Evolutionary conservation across 192 early-diverging fungal species (phyloP), one percentile per base, ranked within the genome.

Genomic region (Phycomyces blakesleeanus): DNA sequence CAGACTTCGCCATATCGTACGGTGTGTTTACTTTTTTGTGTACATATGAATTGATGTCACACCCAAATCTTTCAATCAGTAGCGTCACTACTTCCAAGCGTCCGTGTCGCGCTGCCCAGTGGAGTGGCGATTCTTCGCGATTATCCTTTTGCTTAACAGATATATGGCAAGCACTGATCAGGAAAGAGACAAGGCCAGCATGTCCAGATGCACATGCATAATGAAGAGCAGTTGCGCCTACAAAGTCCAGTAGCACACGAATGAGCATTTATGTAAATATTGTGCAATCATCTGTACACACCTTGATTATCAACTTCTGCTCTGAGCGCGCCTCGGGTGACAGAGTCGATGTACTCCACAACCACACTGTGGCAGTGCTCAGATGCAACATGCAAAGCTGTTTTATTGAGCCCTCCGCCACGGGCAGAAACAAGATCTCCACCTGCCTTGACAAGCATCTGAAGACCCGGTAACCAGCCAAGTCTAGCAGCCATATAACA

Each of bases 161-260:
- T 20, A 69, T 50, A 12, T 69, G 54, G 37, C 67, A 68, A 21
- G 42, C 47, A 40, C 53, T 53, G 1, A 55, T 52, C 39, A 75
- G 44, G 18, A 67, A 52, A 4, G 55, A 55, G 10, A 70, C 63
- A 24, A 68, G 40, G 34, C 60, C 59, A 8, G 64, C 49, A 39
- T 75, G 63, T 41, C 68, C 68, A 8, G 64, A 67, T 27, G 64
- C 55, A 53, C 59, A 55, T 5, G 73, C 73, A 62, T 70, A 75
- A 40, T 70, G 67, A 2, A 75, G 40, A 0, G 68, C 63, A 51
- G 58, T 70, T 12, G 68, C 68, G 29, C 72, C 72, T 74, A 65
- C 10, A 51, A 37, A 65, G 24, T n/a, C n/a, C 7, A 34, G 22
- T 15, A 59, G 29, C n/a, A 55, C 2, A 21, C n/a, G 18, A 39